Conservation (phyloP, 2,329 filamentous ascomycete genomes). For the Oidium heveae region DNA sequence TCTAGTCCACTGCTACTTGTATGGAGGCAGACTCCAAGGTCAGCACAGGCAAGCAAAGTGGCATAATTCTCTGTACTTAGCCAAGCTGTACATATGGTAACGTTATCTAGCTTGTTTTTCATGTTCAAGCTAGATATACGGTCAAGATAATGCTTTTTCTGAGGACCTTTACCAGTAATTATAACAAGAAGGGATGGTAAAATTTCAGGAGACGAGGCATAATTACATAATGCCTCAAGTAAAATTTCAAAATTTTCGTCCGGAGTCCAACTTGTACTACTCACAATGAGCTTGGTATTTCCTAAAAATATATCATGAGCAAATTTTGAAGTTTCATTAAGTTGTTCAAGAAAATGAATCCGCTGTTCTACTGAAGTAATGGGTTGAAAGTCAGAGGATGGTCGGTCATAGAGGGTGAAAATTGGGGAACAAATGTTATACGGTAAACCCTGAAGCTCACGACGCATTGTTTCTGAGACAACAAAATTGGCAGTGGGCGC, state of each 20-base stretch:
- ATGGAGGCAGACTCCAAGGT: slow-evolving; percentile 76
- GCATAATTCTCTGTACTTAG: slow-evolving; percentile 69
- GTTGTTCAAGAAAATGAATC: slow-evolving; percentile 34
- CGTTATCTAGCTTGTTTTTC: slow-evolving; percentile 37
- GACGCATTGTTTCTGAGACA: slow-evolving; percentile 73
- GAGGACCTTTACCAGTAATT: slow-evolving; percentile 84
- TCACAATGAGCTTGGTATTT: slow-evolving; percentile 48
- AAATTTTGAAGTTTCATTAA: slow-evolving; percentile 37
- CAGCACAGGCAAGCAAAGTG: slow-evolving; percentile 54
- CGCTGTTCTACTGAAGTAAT: slow-evolving; percentile 20
- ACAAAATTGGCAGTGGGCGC: slow-evolving; percentile 54
- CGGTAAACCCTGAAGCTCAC: slow-evolving; percentile 35
- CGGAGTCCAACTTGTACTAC: slow-evolving; percentile 89
- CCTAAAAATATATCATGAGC: slow-evolving; percentile 32
- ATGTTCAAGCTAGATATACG: slow-evolving; percentile 35
- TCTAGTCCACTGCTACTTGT: slow-evolving; percentile 88
- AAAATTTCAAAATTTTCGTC: slow-evolving; percentile 88
- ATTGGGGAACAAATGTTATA: slow-evolving; percentile 41
- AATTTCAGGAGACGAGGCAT: slow-evolving; percentile 27
- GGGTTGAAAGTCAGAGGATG: slow-evolving; percentile 59
- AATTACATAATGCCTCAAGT: slow-evolving; percentile 54
- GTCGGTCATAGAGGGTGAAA: slow-evolving; percentile 62
- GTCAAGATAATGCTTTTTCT: slow-evolving; percentile 49
- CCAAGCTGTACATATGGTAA: slow-evolving; percentile 62
- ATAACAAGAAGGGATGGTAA: slow-evolving; percentile 49